Evolutionary conservation across 768 basidiomycete genomes (phyloP), one percentile per base, ranked within the genome.

Genomic region (Clathrus columnatus): DNA sequence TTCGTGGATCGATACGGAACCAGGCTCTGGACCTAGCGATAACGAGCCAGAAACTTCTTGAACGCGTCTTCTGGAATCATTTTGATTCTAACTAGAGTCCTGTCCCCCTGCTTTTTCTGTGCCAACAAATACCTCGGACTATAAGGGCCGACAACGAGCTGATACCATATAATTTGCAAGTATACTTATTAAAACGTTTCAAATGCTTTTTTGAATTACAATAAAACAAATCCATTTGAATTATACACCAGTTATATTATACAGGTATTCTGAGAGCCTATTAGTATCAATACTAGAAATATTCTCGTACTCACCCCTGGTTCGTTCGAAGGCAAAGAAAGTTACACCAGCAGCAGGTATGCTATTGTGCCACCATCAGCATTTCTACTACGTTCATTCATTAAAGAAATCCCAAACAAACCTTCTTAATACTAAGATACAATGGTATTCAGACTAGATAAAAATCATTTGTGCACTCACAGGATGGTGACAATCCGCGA

Each of bases 271-370:
- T 55, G 43, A 44, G n/a, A 18, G 21, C 7, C 18, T 28, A 2
- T 52, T 4, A 20, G 23, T 8, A 48, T 26, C 26, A 18, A 7
- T 30, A 29, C 29, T 1, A 3, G n/a, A 29, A 17, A 26, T 24
- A 50, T 28, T 21, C 8, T 17, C 8, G 27, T n/a, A 20, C 46
- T 27, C 41, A 61, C 60, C 69, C 73, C 89, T 71, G 0, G 84
- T 89, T 24, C 93, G 64, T 67, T 96, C 92, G 63, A 87, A 96
- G 0, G 87, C 87, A 10, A 88, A 85, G 61, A 96, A 95, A 2
- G 93, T 96, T 61, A 85, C 84, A 43, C 82, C 93, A 11, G 91
- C 92, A 5, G 93, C 89, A 14, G 93, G 93, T 63, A 94, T 91
- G 68, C 91, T 91, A 60, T 48, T 29, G 16, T 58, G 45, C n/a